Evolutionary conservation across 768 basidiomycete species (phyloP), one percentile per base, ranked within the genome.

Genomic region (Saitozyma podzolica): DNA sequence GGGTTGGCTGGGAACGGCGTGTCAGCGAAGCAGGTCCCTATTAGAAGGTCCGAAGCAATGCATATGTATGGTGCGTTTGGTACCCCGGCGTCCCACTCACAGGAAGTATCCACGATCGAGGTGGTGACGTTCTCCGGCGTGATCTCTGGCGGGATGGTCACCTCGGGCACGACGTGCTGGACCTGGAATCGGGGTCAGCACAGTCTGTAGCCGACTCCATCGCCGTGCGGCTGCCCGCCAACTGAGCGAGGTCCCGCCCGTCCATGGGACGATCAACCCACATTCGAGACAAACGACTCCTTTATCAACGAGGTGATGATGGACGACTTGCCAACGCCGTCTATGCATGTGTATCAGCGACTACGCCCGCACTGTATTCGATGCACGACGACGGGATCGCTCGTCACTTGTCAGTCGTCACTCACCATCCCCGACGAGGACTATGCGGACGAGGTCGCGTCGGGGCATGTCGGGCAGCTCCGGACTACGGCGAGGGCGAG

Each of bases 71-170:
- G 13, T 47, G 45, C n/a, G 45, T 11, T 47, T 47, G 13, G 13
- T 13, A 2, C 2, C n/a, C 45, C 11, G 45, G 45, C 45, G 11
- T 11, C 45, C 6, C 6, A 83, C 87, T 65, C 73, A 93, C 95
- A 88, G 79, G 94, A 94, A 54, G 95, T 93, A 81, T 99, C 95
- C 57, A 98, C 91, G 65, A 99, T 97, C 77, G 94, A 91, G 5
- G 94, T 97, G 1, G 95, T 97, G 47, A 99, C 92, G 77, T 96
- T 93, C 82, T 95, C 93, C 54, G 95, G 92, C 19, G 93, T 95
- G 52, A 96, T 92, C 81, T 94, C 91, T 72, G 94, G 92, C 8
- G 95, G 96, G 59, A 99, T 96, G 8, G 95, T 97, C 51, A 99
- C 93, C 80, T 97, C 95, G 3, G 95, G 95, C 47, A 97, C 89